These are phyloP conservation scores for Serendipita sp. DNA, from an alignment of 768 basidiomycete genomes.

Conservation along the genomic window DNA sequence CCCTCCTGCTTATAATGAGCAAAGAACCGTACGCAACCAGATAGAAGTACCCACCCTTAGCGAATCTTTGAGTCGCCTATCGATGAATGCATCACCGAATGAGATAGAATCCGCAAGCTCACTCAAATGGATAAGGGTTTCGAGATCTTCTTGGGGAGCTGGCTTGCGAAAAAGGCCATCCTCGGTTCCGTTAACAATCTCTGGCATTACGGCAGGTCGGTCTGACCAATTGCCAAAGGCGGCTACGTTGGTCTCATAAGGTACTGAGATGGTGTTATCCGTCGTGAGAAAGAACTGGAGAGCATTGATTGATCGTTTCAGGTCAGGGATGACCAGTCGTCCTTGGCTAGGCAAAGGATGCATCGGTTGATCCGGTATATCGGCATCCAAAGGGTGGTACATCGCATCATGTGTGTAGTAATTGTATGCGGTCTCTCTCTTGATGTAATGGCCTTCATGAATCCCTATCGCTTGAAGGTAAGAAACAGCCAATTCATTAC, in stretches of 20 bases:
- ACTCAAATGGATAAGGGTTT: constrained; percentile 13
- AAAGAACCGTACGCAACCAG: background rate
- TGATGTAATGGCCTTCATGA: constrained; percentile 36
- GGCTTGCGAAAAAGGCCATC: background rate
- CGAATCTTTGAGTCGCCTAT: constrained; percentile 21
- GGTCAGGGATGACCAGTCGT: constrained; percentile 30
- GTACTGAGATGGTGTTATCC: background rate
- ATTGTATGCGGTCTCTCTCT: constrained; percentile 27
- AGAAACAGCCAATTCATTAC: constrained; percentile 36
- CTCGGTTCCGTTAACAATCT: background rate
- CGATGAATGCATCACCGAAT: constrained; percentile 37
- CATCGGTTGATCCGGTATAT: constrained; percentile 23
- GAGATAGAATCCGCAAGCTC: constrained; percentile 33
- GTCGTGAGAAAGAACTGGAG: constrained; percentile 32
- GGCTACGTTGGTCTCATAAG: background rate
- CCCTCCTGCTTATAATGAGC: constrained; percentile 13
- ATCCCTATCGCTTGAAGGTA: constrained; percentile 54
- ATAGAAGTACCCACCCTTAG: constrained; percentile 26
- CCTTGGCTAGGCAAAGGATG: constrained; percentile 22
- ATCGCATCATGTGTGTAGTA: constrained; percentile 28
- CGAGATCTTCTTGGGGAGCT: constrained; percentile 11
- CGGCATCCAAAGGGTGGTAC: constrained; percentile 15
- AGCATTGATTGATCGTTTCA: constrained; percentile 46
- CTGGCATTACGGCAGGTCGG: background rate
- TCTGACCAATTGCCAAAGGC: background rate